Evolutionary conservation across 495 filamentous ascomycete genomes (phyloP).

Genomic region (Daldinia decipiens): DNA sequence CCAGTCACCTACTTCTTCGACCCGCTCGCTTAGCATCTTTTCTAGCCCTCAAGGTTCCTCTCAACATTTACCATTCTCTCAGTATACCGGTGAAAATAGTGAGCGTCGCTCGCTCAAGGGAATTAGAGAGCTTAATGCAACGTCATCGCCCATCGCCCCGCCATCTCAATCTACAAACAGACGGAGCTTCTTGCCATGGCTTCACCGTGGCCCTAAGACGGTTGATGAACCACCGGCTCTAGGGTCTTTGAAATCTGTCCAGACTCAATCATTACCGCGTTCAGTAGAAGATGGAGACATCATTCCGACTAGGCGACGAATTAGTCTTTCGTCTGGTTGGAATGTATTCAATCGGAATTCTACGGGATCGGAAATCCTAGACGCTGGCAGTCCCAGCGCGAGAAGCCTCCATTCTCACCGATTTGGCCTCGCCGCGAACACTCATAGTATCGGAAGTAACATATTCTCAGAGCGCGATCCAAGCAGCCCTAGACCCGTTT

Average conservation of each 20-base stretch:
- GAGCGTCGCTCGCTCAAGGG: constrained; percentile 54
- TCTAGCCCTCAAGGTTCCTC: constrained; percentile 73
- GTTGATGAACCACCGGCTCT: constrained; percentile 74
- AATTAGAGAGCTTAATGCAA: constrained; percentile 40
- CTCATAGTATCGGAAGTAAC: constrained; percentile 72
- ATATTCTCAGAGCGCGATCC: constrained; percentile 73
- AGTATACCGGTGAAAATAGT: constrained; percentile 53
- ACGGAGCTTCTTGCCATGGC: constrained; percentile 64
- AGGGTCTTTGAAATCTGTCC: constrained; percentile 76
- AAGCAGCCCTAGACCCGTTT: constrained; percentile 78
- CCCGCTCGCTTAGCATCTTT: constrained; percentile 69
- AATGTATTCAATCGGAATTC: constrained; percentile 68
- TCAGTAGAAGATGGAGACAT: constrained; percentile 60
- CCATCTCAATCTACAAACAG: constrained; percentile 47
- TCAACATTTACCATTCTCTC: constrained; percentile 64
- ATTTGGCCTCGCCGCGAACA: constrained; percentile 73
- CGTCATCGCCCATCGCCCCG: constrained; percentile 43
- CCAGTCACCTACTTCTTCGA: constrained; percentile 77
- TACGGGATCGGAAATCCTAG: constrained; percentile 53
- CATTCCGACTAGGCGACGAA: constrained; percentile 56
- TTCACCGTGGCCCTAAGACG: constrained; percentile 77
- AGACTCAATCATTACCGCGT: constrained; percentile 84
- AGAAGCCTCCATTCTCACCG: constrained; percentile 55
- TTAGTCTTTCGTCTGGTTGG: constrained; percentile 61
- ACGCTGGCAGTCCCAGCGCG: constrained; percentile 47